Base-by-base conservation (phyloP, 805 yeast species). In the Schwanniomyces yamadae region DNA sequence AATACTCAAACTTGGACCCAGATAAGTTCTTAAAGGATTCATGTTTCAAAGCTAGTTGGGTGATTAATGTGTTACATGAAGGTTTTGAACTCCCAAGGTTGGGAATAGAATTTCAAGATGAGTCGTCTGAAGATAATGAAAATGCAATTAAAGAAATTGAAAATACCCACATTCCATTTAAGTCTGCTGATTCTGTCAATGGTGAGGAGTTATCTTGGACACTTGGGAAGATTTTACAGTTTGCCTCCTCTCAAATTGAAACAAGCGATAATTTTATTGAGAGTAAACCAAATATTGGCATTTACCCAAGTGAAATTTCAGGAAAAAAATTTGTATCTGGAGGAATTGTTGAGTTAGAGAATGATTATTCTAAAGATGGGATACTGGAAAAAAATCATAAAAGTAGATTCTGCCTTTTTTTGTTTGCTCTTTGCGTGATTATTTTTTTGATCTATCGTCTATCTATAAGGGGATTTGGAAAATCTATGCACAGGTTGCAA, bases 1-100 rank as follows among this genome's bases (percentile, higher is more conserved):
- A 64, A 24, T 86, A 83, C 53, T 73, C 80, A 12, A 68, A 71
- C 22, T 66, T 85, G 16, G 66, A 73, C 20, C 77, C 81, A 0
- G 61, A 65, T 9, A 53, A 45, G 24, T 71, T 76, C 39, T 64
- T 93, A 23, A 70, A 66, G 36, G 82, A 80, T 42, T 86, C 95
- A 2, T 93, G 99, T 56, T 93, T 93, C 67, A 93, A 93, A 52
- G 95, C 96, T 4, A 80, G 86, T 39, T 93, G 99, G 98, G 89
- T 93, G 2, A 70, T 89, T 24, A 89, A 84, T 51, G 75, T 93
- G 21, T 62, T 93, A 18, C 96, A 88, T 55, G 96, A 90, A 46
- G 99, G 99, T 0, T 91, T 91, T 55, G 86, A 81, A 16, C 69
- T 93, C 23, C 98, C 99, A 1, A 59, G 90, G 42, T 61, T 77